Evolutionary conservation across 179 eudicot genomes (phyloP), one percentile per base, ranked within the genome.

Genomic region (Carnegiea gigantea): DNA sequence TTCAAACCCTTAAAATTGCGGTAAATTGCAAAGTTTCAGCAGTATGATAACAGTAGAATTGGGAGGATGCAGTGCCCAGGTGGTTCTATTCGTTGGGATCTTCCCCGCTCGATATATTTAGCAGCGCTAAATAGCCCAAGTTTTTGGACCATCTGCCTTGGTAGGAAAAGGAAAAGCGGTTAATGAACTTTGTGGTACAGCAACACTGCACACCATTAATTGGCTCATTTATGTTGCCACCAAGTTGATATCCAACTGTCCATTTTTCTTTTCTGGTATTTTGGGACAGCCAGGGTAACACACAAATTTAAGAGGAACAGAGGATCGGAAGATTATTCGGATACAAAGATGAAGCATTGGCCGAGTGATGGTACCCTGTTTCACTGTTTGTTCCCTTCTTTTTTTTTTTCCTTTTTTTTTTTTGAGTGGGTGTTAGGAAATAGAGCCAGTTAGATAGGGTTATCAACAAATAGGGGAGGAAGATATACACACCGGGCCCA

Each of bases 191-290:
- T 30, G 43, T 30, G 73, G 73, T 65, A 68, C 73, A 70, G 17
- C 68, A 40, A 5, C 20, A 74, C 46, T 54, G 26, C 23, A 5
- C 23, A 26, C 54, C 67, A 75, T 75, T 75, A 4, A 75, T 48
- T 26, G 62, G 12, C 18, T 76, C 67, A 76, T 76, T 76, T 76
- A 76, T 76, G 78, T 15, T 14, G 67, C 46, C 46, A 53, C 48
- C 78, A 33, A 53, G 12, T 38, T 3, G 21, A 62, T 62, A 1
- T 62, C 30, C 30, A 62, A 62, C 20, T 23, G 30, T 62, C 68
- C 26, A n/a, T 23, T 23, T 15, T 9, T 62, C 0, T 62, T 62
- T 62, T 62, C 68, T 23, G 68, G 30, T 23, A 4, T 5, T 5
- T 57, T 21, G 23, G 62, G 62, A 57, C 62, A 57, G n/a, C 21